Evolutionary conservation across 495 filamentous ascomycete genomes (phyloP), one percentile per base, ranked within the genome.

Genomic region (Bathelium albidoporum): DNA sequence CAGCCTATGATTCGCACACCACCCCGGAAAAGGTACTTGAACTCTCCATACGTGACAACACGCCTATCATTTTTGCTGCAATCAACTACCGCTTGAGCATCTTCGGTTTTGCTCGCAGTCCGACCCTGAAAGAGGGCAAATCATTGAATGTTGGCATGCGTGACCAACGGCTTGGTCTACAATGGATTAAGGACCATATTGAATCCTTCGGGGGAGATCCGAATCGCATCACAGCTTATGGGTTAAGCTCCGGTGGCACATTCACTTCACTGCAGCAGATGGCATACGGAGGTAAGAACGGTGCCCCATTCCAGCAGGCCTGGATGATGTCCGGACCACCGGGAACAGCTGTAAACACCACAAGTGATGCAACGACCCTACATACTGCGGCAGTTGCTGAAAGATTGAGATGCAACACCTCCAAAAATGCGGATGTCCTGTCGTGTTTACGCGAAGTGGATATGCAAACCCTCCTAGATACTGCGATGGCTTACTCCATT

Each of bases 41-140:
- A 68, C 28, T 66, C 66, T 29, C 41, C 63, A 18, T 68, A 70
- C 43, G 59, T 36, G 64, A 68, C 1, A 67, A 67, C 3, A 65
- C 68, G 55, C 68, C 70, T 59, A 66, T 72, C 0, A 63, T 72
- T 32, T 53, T 70, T 31, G 68, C 70, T 1, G 59, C 68, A 5
- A 59, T 59, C 31, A 68, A 68, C 32, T 59, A 59, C 20, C 55
- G 55, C 20, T 22, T 59, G 7, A 31, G 32, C n/a, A 22, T 74
- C 12, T 87, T 85, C 62, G 83, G 83, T 11, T 86, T 85, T 72
- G 77, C 85, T 0, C 69, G 85, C 22, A 80, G 77, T 10, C 72
- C 70, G 28, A 69, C 65, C 7, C 36, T 75, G 22, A 52, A 61
- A n/a, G 0, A 39, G 11, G 43, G 20, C 2, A 20, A 31, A 2